Base-by-base conservation (phyloP, 202 grass and related monocot genomes). In the Bolboschoenoplectus hybrid region DNA sequence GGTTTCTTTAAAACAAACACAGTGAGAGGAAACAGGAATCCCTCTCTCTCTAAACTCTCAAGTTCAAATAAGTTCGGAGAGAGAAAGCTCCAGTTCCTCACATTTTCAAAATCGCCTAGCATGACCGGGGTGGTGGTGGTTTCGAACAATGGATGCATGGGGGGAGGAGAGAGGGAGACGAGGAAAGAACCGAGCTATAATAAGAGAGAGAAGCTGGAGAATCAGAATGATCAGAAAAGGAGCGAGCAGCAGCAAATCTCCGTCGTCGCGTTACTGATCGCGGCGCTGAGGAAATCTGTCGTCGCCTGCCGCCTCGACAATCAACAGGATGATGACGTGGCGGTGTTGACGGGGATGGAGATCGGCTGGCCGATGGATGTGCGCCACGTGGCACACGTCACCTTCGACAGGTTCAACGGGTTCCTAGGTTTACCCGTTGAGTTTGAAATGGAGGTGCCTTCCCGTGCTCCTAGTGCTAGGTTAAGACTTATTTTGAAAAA, bases 301-400 rank as follows among this genome's bases (percentile, higher is more conserved):
- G 95, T 89, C 56, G 89, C 95, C 19, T 98, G 95, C 87, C 81
- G 95, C 65, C 85, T 98, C 85, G 95, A 97, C 60, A 80, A 83
- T 73, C 86, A 63, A 4, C 86, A 40, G 60, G 39, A 26, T 34
- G 81, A 76, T 60, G 67, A 82, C 7, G 43, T 63, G 81, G 67
- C 77, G 67, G 86, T 40, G 56, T 79, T 51, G 80, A 74, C 67
- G 20, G 83, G 52, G 36, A 95, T 98, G 96, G 93, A 98, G 82
- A 98, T 98, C 17, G 92, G 96, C 17, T 98, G 96, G 95, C 95
- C 95, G 0, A 98, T 92, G 10, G 86, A 98, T 16, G 93, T 98
- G 11, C 87, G 90, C 49, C 93, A 95, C 85, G 91, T 95, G 20
- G 87, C 95, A 10, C 95, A 97, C 51, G 92, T 97, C 38, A 97